Evolutionary conservation across 345 rosid species (phyloP), one percentile per base, ranked within the genome.

Genomic region (Citrus sp.): DNA sequence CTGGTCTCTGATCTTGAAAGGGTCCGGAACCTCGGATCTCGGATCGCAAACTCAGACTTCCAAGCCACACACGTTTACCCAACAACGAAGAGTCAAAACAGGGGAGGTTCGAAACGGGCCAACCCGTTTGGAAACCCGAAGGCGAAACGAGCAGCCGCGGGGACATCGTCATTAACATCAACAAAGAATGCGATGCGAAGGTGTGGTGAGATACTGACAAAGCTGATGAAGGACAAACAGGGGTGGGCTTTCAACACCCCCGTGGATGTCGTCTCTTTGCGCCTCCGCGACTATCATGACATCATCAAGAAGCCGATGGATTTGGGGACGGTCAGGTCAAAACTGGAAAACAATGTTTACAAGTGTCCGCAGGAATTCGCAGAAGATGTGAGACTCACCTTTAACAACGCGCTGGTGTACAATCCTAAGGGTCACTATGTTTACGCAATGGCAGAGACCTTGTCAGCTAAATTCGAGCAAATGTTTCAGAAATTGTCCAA

Each of bases 221-320:
- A 81, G 77, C 54, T 88, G 65, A 83, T 88, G 90, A 81, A 80
- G 86, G 89, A 84, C 86, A 85, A 84, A 67, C 78, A 72, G 34
- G 89, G 79, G 3, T 88, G 87, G 87, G 81, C 88, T 2, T 88
- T 88, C 74, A 88, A 81, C 74, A 46, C 32, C 13, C 90, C 93
- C 2, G 91, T 90, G 14, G 93, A 90, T 28, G 82, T 76, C 4
- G 88, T 46, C 67, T 67, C 75, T 40, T 28, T 85, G 56, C 78
- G 84, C 78, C 85, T 87, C 6, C 83, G 81, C 16, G 93, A 90
- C 80, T 88, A 88, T 70, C 67, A 78, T 22, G 84, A 72, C 27
- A 78, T 90, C 25, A 83, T 90, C 70, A 83, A 88, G 82, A 67
- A 72, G 34, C 91, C 93, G 13, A 88, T 90, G 93, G 93, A 90